Base-by-base conservation (phyloP, 176 grass and related monocot species). In the Thinopyrum elongatum region DNA sequence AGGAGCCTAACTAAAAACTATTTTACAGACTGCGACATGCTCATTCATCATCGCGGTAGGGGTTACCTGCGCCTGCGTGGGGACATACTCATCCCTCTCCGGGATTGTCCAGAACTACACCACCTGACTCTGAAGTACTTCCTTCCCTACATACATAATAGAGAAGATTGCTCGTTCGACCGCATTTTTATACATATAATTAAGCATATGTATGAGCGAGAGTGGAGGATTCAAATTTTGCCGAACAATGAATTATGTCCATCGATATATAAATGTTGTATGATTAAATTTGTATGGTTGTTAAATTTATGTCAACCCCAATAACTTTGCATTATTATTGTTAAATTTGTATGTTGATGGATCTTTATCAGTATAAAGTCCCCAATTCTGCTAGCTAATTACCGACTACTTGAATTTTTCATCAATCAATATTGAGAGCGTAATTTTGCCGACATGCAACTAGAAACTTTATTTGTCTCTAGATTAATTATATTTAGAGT, bases 51-150 rank as follows among this genome's bases (percentile, higher is more conserved):
- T 95, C 16, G 59, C 46, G 7, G 34, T 92, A 7, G 90, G 90
- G n/a, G 36, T 89, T 30, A 65, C 61, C 21, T 92, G 85, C 15
- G 91, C 86, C 5, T 86, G 77, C 36, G 66, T 90, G 53, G 93
- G 93, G 64, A 95, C 93, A 21, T 84, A 82, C 80, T 84, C 90
- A 11, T 88, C 93, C 15, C 23, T 95, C 64, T 82, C 88, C 4
- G 81, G 49, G 26, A 95, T 95, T 53, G 84, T 95, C 28, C 72
- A 93, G 60, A 90, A 82, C 47, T 93, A 91, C 0, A 5, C 47
- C 89, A 31, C 29, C 65, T 90, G 72, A 86, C 11, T 10, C 17
- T 0, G 28, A 14, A 80, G 34, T 51, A 27, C 26, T 30, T 46
- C 35, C 4, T 42, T 17, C 68, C 34, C 35, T 39, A 27, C 2